Percentiles rank a stretch among this genome's conserved stretches.
These are phyloP conservation scores for Paramecium sexaurelia DNA, from an alignment of 73 alveolate genomes.

Conservation along the genomic window DNA sequence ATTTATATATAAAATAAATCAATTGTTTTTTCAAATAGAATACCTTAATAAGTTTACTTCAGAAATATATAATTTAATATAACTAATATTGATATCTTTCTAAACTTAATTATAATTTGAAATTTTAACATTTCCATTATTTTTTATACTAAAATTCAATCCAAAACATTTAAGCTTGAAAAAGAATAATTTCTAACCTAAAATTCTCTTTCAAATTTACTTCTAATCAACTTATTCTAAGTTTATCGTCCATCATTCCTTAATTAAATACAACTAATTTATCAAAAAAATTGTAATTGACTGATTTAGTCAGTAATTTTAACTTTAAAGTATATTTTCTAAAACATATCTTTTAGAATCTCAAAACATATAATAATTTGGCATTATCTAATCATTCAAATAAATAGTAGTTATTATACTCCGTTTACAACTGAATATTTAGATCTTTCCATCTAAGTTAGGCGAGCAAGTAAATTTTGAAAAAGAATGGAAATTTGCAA, in stretches of 20 bases:
- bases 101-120: too few species aligned
- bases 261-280: slow-evolving; percentile 77
- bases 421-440: slow-evolving; percentile 21
- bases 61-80: too few species aligned
- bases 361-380: slow-evolving; percentile 90
- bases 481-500: slow-evolving; percentile 62
- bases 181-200: too few species aligned
- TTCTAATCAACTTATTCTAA: slow-evolving; percentile 48
- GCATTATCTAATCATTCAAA: slow-evolving; percentile 82
- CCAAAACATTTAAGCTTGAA: too few species aligned
- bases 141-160: too few species aligned
- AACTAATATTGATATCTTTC: too few species aligned
- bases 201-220: slow-evolving; percentile 58
- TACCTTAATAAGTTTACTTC: too few species aligned
- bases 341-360: slow-evolving; percentile 88
- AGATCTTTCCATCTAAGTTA: slow-evolving; percentile 73
- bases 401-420: slow-evolving; percentile 87
- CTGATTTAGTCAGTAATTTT: slow-evolving; percentile 75
- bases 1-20: too few species aligned
- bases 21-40: too few species aligned
- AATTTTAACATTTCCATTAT: too few species aligned
- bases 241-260: slow-evolving; percentile 3
- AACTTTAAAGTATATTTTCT: slow-evolving; percentile 83
- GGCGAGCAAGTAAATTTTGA: slow-evolving; percentile 87
- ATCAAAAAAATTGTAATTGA: slow-evolving; percentile 77